These are phyloP conservation scores for Helotiales sp. DNA, from an alignment of 2,329 filamentous ascomycete genomes.

Conservation along the genomic window DNA sequence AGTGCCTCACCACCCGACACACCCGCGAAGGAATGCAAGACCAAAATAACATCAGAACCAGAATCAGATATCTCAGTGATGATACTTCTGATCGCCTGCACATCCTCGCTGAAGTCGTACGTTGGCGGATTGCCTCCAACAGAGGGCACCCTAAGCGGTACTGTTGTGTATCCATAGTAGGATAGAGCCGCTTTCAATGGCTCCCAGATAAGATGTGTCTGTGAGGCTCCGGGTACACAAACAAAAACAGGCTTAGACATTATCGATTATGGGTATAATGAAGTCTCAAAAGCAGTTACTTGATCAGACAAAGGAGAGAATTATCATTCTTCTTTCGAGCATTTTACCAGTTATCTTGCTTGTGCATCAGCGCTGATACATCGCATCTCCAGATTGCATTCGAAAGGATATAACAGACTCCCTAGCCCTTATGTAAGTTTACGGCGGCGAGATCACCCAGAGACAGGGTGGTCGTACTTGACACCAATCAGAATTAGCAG, in stretches of 20 bases:
- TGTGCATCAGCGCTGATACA: constrained; percentile 17
- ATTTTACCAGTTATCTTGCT: constrained; percentile 3
- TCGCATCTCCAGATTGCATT: constrained; percentile 13
- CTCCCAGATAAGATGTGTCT: constrained; percentile 38
- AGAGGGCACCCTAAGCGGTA: constrained; percentile 38
- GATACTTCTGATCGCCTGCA: constrained; percentile 37
- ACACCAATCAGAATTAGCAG: constrained; percentile 8
- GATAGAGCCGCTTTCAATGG: constrained; percentile 37
- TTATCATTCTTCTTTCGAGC: constrained; percentile 6
- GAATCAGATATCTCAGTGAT: constrained; percentile 35
- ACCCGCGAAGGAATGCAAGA: constrained; percentile 29
- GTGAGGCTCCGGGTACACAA: constrained; percentile 42
- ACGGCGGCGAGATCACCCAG: constrained; percentile 13
- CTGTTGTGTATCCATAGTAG: constrained; percentile 34
- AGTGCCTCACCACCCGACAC: constrained; percentile 29
- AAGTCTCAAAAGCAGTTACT: neutral
- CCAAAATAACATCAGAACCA: constrained; percentile 34
- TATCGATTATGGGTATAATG: constrained; percentile 2
- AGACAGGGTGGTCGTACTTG: constrained; percentile 10
- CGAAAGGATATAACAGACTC: constrained; percentile 12
- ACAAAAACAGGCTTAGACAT: constrained; percentile 39
- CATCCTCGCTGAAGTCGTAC: constrained; percentile 40
- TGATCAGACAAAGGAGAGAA: constrained; percentile 2
- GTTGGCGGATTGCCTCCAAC: constrained; percentile 34
- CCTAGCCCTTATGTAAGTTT: constrained; percentile 18